Conservation (phyloP, 768 basidiomycete genomes). For the Tricholoma hemisulphureum region DNA sequence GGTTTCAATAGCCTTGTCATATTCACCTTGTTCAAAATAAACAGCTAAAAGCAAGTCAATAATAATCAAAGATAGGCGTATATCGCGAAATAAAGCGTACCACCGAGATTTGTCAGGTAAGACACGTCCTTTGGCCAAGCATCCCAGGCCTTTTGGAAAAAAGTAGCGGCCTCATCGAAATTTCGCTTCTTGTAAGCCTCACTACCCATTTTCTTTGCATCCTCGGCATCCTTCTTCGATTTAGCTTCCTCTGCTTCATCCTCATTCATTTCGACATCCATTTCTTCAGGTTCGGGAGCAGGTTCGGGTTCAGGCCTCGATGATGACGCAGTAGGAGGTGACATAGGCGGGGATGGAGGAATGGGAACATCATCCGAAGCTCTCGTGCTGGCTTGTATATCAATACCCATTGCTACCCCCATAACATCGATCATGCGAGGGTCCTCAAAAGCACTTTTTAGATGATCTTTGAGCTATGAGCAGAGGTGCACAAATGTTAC, state of each 20-base stretch:
- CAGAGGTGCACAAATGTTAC: background rate
- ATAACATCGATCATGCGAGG: slow-evolving; percentile 93
- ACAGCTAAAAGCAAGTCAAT: slow-evolving; percentile 54
- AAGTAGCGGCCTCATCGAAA: slow-evolving; percentile 71
- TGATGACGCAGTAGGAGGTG: slow-evolving; percentile 47
- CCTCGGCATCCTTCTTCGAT: slow-evolving; percentile 75
- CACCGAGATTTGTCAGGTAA: slow-evolving; percentile 87
- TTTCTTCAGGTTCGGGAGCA: slow-evolving; percentile 39
- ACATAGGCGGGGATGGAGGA: slow-evolving; percentile 38
- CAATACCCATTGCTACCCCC: slow-evolving; percentile 90
- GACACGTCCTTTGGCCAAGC: slow-evolving; percentile 90
- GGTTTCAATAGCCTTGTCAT: slow-evolving; percentile 84
- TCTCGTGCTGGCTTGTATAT: slow-evolving; percentile 84
- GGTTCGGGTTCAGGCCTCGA: slow-evolving; percentile 39
- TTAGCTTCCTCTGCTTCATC: slow-evolving; percentile 68
- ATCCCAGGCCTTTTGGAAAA: slow-evolving; percentile 90
- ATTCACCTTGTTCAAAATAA: slow-evolving; percentile 92
- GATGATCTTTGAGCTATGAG: slow-evolving; percentile 5
- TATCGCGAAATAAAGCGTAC: slow-evolving; percentile 36
- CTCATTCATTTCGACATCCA: slow-evolving; percentile 69
- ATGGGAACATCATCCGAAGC: slow-evolving; percentile 75
- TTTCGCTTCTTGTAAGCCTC: slow-evolving; percentile 85
- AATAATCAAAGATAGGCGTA: background rate
- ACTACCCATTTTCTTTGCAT: slow-evolving; percentile 74
- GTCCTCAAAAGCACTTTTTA: slow-evolving; percentile 60